Conservation (phyloP, 139 green algal genomes). For the Pseudopediastrum boryanum region DNA sequence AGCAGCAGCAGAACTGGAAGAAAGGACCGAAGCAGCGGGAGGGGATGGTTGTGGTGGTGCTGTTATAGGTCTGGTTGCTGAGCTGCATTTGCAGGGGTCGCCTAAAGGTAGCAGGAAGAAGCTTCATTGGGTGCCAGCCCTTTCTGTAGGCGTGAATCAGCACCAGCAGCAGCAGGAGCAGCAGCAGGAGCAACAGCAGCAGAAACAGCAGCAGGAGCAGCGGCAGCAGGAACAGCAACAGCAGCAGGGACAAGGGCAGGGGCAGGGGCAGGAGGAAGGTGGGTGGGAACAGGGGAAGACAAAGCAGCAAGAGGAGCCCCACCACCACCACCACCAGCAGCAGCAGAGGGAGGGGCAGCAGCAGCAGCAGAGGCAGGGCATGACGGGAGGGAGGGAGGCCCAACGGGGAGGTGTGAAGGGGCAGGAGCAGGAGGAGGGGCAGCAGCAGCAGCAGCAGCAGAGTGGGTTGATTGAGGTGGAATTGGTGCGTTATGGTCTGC, state of each 20-base stretch:
- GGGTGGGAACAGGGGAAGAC: too few species aligned
- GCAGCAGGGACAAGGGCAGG: too few species aligned
- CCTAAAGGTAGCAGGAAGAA: constrained; percentile 91
- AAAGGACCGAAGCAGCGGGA: background rate
- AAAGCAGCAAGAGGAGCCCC: too few species aligned
- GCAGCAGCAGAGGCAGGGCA: constrained; percentile 37
- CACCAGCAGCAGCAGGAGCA: too few species aligned
- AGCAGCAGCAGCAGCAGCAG: constrained; percentile 35
- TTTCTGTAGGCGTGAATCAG: too few species aligned
- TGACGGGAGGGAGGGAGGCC: too few species aligned
- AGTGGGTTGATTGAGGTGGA: too few species aligned
- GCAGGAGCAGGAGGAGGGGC: too few species aligned
- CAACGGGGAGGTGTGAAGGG: too few species aligned
- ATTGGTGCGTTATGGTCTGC: constrained; percentile 76
- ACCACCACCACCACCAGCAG: too few species aligned
- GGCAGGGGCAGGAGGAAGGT: constrained; percentile 36
- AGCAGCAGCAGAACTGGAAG: background rate
- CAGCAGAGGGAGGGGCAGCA: too few species aligned
- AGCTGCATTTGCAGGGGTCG: constrained; percentile 75
- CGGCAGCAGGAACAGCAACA: too few species aligned
- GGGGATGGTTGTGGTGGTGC: constrained; percentile 1
- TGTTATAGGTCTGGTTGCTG: constrained; percentile 37
- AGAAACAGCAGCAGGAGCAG: constrained; percentile 27
- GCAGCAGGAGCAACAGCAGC: constrained; percentile 35
- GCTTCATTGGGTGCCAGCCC: constrained; percentile 83